phyloP scores from a whole-genome alignment of 2,329 filamentous ascomycete genomes.

The Ophiostoma sp. region DNA sequence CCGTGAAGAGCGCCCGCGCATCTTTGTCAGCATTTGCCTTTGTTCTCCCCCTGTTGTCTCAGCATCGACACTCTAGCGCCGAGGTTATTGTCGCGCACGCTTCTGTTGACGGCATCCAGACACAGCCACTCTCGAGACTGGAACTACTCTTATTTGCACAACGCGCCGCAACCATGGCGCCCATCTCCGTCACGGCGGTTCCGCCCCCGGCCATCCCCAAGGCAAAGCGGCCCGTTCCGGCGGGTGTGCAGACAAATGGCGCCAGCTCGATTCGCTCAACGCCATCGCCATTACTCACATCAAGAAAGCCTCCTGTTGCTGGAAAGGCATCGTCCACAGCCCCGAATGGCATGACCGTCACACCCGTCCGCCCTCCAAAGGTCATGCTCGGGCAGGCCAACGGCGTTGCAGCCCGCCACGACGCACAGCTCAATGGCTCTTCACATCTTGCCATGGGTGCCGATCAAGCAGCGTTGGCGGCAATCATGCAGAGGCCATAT shows the following conservation, averaged over 20 bases:
- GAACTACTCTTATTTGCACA: neutral
- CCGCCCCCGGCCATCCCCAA: conserved; percentile 47
- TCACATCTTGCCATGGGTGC: conserved; percentile 29
- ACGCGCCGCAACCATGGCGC: conserved; percentile 42
- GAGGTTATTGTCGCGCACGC: neutral
- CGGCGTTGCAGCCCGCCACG: conserved; percentile 33
- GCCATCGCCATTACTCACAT: conserved; percentile 52
- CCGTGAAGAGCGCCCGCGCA: neutral
- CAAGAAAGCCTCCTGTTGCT: conserved; percentile 46
- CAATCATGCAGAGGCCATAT: neutral
- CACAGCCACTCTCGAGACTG: neutral
- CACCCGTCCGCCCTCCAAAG: conserved; percentile 48
- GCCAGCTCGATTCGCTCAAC: conserved; percentile 53
- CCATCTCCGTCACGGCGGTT: conserved; percentile 44
- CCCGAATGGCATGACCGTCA: conserved; percentile 41
- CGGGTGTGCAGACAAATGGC: conserved; percentile 62
- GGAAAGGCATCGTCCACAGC: conserved; percentile 40
- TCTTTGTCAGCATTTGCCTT: neutral
- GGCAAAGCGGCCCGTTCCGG: conserved; percentile 62
- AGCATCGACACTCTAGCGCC: neutral
- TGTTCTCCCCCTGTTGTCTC: conserved; percentile 2
- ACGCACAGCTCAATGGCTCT: conserved; percentile 12
- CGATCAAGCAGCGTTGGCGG: neutral
- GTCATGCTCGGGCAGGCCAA: conserved; percentile 38
- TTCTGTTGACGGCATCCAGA: neutral